Evolutionary conservation across 2,329 filamentous ascomycete species (phyloP).

Genomic region (Simplicillium aogashimaense): DNA sequence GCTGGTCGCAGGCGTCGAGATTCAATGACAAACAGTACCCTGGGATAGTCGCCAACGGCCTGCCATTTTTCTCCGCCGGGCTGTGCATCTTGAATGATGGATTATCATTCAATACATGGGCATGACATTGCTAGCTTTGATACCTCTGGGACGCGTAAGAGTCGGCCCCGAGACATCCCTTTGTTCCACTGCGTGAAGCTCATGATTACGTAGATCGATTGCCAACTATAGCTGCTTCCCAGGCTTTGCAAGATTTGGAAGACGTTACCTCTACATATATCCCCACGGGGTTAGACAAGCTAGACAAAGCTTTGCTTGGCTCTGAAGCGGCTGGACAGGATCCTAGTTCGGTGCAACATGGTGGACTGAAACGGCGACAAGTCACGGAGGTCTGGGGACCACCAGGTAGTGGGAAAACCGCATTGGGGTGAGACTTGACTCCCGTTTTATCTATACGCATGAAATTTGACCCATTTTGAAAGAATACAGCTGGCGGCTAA

Average conservation of each 20-base stretch:
- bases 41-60: too few relatives aligned
- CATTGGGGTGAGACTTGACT: constrained; percentile 54
- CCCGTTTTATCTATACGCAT: constrained; percentile 7
- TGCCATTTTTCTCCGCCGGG: too few relatives aligned
- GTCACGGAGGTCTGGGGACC: constrained; percentile 85
- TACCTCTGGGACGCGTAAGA: constrained; percentile 40
- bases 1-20: too few relatives aligned
- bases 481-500: constrained; percentile 63
- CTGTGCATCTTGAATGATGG: constrained; percentile 28
- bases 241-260: constrained; percentile 54
- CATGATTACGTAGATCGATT: constrained; percentile 49
- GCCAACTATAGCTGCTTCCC: constrained; percentile 66
- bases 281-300: constrained; percentile 41
- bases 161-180: constrained; percentile 5
- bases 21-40: too few relatives aligned
- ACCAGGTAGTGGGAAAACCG: constrained; percentile 76
- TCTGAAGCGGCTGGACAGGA: constrained; percentile 5
- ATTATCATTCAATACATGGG: constrained; percentile 49
- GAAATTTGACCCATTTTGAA: constrained; percentile 9
- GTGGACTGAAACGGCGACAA: constrained; percentile 65
- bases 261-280: constrained; percentile 39
- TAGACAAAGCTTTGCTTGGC: constrained; percentile 37
- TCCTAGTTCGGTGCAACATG: constrained; percentile 13
- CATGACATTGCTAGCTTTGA: constrained; percentile 53
- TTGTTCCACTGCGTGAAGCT: background rate